A percentile compares a stretch with the other conserved stretches of the same genome.
Evolutionary conservation across 192 early-diverging fungal species (phyloP).

Genomic region (Umbelopsis isabellina): DNA sequence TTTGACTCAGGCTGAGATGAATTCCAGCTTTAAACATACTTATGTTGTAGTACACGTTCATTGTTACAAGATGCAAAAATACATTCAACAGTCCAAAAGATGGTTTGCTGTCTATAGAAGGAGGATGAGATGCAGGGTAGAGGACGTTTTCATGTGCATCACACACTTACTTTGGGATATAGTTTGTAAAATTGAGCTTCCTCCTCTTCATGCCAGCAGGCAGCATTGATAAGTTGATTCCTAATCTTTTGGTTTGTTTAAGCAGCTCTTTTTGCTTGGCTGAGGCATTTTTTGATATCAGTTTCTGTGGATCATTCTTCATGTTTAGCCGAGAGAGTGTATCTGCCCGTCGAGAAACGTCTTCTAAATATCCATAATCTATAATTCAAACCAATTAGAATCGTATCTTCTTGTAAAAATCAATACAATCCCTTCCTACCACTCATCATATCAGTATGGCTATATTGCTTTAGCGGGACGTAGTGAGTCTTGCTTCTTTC

Average conservation of each 20-base stretch:
- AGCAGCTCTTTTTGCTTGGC: conserved; percentile 24
- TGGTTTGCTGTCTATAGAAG: conserved; percentile 35
- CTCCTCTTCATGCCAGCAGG: conserved; percentile 59
- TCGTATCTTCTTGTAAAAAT: conserved; percentile 27
- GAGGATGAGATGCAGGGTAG: not conserved
- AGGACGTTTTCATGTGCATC: not conserved
- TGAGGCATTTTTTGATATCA: not conserved
- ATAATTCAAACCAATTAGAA: not conserved
- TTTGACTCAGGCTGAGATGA: not conserved
- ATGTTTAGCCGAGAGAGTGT: conserved; percentile 51
- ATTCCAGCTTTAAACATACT: conserved; percentile 22
- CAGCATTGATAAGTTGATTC: conserved; percentile 47
- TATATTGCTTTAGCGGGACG: conserved; percentile 62
- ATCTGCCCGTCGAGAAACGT: conserved; percentile 58
- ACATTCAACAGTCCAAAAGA: conserved; percentile 55
- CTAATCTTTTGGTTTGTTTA: conserved; percentile 44
- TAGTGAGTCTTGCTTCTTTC: conserved; percentile 64
- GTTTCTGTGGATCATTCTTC: conserved; percentile 24
- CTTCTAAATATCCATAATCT: conserved; percentile 74
- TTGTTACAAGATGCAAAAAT: conserved; percentile 36
- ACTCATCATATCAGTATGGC: conserved; percentile 68
- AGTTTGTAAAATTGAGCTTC: conserved; percentile 57
- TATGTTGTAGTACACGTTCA: conserved; percentile 34
- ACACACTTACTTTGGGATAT: conserved; percentile 48
- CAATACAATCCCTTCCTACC: conserved; percentile 41